Evolutionary conservation across 2,329 filamentous ascomycete genomes (phyloP).

Genomic region (Lachnellula subtilissima): DNA sequence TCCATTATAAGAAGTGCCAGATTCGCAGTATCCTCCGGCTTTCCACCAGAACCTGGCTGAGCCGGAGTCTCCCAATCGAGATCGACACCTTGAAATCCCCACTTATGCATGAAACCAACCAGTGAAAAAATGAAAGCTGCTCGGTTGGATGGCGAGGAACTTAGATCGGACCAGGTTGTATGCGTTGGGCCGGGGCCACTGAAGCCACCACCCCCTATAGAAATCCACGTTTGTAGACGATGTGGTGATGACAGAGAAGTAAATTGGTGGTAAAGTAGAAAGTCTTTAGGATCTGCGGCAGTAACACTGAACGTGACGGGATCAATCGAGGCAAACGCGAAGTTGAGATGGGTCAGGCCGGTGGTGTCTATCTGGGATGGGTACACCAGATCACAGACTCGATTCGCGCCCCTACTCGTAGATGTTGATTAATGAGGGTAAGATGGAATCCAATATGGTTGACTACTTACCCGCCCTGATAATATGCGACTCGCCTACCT

Average conservation of each 20-base stretch:
- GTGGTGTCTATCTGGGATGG: slow-evolving; percentile 32
- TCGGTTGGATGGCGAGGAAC: slow-evolving; percentile 22
- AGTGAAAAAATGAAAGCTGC: slow-evolving; percentile 36
- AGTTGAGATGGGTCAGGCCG: slow-evolving; percentile 34
- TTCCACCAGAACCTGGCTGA: slow-evolving; percentile 33
- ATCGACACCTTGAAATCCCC: slow-evolving; percentile 40
- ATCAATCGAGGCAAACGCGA: slow-evolving; percentile 40
- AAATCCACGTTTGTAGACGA: slow-evolving; percentile 33
- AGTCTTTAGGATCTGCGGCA: slow-evolving; percentile 25
- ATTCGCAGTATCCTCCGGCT: slow-evolving; percentile 34
- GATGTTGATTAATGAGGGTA: slow-evolving; percentile 7
- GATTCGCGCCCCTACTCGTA: background rate
- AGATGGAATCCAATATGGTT: slow-evolving; percentile 17
- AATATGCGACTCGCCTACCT: slow-evolving; percentile 35
- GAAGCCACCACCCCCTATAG: slow-evolving; percentile 37
- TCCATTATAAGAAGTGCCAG: slow-evolving; percentile 29
- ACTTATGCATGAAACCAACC: slow-evolving; percentile 31
- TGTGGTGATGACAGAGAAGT: slow-evolving; percentile 30
- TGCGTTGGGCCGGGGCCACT: slow-evolving; percentile 27
- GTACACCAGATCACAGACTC: slow-evolving; percentile 30
- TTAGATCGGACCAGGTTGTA: slow-evolving; percentile 31
- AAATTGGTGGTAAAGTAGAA: slow-evolving; percentile 23
- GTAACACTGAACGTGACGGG: slow-evolving; percentile 29
- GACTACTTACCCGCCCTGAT: slow-evolving; percentile 25
- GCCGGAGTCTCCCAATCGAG: slow-evolving; percentile 45